Evolutionary conservation across 2,329 filamentous ascomycete genomes (phyloP).

Genomic region (Leptographium galeiforme): DNA sequence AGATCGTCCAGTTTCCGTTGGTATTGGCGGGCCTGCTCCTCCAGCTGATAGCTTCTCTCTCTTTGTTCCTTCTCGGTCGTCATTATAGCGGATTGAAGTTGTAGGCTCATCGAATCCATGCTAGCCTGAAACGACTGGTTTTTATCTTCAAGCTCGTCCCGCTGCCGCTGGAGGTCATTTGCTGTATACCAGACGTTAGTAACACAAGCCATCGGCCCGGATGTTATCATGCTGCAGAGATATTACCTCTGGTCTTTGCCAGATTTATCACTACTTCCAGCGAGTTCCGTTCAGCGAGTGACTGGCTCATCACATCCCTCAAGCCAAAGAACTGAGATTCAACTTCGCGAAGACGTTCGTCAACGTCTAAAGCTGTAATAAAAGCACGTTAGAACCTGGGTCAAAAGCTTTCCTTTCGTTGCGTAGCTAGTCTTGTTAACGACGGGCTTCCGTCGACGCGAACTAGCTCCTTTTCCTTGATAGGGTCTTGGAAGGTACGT

Average conservation of each 20-base stretch:
- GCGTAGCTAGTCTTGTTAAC: too few species aligned
- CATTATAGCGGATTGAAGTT: conserved; percentile 27
- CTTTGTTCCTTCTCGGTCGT: conserved; percentile 29
- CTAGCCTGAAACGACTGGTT: conserved; percentile 48
- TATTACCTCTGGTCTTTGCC: conserved; percentile 61
- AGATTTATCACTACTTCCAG: conserved; percentile 63
- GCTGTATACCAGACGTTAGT: conserved; percentile 21
- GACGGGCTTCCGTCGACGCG: too few species aligned
- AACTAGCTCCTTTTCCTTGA: too few species aligned
- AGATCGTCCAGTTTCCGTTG: conserved; percentile 43
- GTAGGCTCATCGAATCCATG: conserved; percentile 35
- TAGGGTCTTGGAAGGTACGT: too few species aligned
- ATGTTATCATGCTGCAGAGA: not conserved
- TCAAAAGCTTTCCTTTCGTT: too few species aligned
- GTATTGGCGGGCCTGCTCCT: conserved; percentile 39
- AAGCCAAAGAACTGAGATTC: conserved; percentile 61
- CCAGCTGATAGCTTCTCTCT: conserved; percentile 35
- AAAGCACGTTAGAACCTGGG: conserved; percentile 50
- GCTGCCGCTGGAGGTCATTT: conserved; percentile 33
- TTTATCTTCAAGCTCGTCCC: conserved; percentile 30
- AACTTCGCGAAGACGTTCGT: conserved; percentile 62
- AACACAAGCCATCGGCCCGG: not conserved
- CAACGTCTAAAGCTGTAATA: conserved; percentile 65
- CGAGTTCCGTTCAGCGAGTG: conserved; percentile 52
- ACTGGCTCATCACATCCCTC: conserved; percentile 57